These are phyloP conservation scores for Pseudogymnoascus sp. DNA, from an alignment of 2,329 filamentous ascomycete genomes.

Conservation along the genomic window DNA sequence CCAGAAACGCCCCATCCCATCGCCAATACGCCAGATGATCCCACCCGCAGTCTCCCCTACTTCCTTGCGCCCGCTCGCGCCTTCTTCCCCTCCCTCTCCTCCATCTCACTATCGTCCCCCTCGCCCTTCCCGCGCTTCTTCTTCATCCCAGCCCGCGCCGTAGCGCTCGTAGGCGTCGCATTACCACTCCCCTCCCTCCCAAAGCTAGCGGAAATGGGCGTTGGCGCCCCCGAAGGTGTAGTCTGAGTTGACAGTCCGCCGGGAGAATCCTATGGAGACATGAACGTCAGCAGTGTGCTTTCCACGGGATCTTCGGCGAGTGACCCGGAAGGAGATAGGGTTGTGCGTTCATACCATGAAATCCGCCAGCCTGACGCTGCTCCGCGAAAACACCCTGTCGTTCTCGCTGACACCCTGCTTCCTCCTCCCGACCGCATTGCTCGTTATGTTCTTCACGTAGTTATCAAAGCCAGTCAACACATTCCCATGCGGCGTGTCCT, in stretches of 20 bases:
- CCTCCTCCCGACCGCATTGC: constrained; percentile 52
- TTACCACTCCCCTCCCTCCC: constrained; percentile 39
- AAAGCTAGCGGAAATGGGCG: constrained; percentile 47
- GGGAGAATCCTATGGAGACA: constrained; percentile 21
- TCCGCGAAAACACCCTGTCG: constrained; percentile 65
- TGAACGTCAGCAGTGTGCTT: constrained; percentile 22
- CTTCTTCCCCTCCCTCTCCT: constrained; percentile 39
- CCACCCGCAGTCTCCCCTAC: background rate
- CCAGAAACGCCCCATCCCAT: background rate
- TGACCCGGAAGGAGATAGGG: constrained; percentile 30
- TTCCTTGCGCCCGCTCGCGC: background rate
- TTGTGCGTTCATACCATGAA: constrained; percentile 32
- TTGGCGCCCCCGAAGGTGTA: constrained; percentile 39
- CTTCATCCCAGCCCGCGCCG: constrained; percentile 31
- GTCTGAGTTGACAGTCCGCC: constrained; percentile 20
- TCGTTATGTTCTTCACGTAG: constrained; percentile 84
- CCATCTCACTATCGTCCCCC: constrained; percentile 50
- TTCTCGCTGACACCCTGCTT: constrained; percentile 57
- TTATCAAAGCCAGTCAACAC: constrained; percentile 97
- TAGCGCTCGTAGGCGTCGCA: constrained; percentile 47
- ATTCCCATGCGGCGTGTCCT: constrained; percentile 82
- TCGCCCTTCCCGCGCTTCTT: constrained; percentile 37
- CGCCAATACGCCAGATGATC: background rate
- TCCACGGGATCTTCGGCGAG: background rate
- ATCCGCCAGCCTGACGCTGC: constrained; percentile 11